Base-by-base conservation (phyloP, 1,284 basidiomycete genomes). In the Salmacisia buchloeana region DNA sequence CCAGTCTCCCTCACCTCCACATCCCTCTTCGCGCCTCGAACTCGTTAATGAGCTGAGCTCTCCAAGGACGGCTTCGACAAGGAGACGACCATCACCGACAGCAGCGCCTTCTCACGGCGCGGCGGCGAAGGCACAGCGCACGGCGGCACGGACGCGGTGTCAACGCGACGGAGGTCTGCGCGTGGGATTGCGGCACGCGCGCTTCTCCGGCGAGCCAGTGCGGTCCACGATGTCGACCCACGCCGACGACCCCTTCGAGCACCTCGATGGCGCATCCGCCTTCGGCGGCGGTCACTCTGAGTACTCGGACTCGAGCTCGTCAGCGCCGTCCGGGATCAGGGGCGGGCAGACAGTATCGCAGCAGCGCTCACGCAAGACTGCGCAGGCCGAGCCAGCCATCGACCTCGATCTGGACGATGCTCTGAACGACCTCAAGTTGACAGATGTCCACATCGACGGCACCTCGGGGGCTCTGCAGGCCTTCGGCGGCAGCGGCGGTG, bases 251-350 rank as follows among this genome's bases (percentile, higher is more conserved):
- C 60, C 60, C 61, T 76, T 76, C 41, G 72, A 72, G 34, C 72
- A 76, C 56, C 69, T 76, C 36, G 71, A 74, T 12, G 74, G 73
- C 36, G 73, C 69, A 5, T 74, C 72, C 23, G 54, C 60, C 63
- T 70, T 67, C 64, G 65, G 63, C 25, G 63, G 67, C 2, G 34
- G 33, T 43, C 62, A 36, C 60, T 71, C 72, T 38, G 69, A 75
- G n/a, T 72, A 72, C 58, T 70, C 70, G 0, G 69, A 43, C 54
- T 41, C 64, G 15, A 61, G 69, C 18, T 34, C 29, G 36, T 35
- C 58, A 39, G 46, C 43, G 13, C 36, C 29, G 25, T 43, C 52
- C 23, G 10, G 59, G 18, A 27, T n/a, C 43, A 34, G 25, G 39
- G 21, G 13, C 27, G 18, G 27, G 39, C 31, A 58, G 58, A 12